phyloP scores from a whole-genome alignment of 225 moss, liverwort and hornwort species.

The Pseudisothecium myosuroides region DNA sequence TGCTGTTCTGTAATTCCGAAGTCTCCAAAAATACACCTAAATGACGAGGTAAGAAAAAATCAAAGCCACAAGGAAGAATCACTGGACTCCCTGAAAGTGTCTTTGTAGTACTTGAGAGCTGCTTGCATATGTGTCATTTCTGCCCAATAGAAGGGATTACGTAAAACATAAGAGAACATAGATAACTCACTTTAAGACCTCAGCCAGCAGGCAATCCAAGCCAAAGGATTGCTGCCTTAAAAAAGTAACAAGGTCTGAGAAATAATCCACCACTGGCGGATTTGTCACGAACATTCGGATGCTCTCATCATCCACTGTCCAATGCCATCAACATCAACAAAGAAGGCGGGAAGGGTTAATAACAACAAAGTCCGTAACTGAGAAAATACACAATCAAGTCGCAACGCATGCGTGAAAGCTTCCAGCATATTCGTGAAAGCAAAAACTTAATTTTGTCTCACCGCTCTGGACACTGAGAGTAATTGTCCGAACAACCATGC shows the following conservation, averaged over 20 bases:
- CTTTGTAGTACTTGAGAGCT: background rate
- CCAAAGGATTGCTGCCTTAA: constrained; percentile 91
- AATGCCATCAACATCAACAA: constrained; percentile 6
- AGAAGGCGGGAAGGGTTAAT: background rate
- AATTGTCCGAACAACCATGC: constrained; percentile 97
- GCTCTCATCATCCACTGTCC: constrained; percentile 83
- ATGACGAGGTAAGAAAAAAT: background rate
- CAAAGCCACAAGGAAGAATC: background rate
- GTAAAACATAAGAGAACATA: background rate
- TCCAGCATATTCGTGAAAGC: background rate
- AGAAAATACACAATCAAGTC: background rate
- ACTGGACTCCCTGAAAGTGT: background rate
- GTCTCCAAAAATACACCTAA: background rate
- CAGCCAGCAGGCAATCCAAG: constrained; percentile 74
- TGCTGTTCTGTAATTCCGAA: background rate
- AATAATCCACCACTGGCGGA: constrained; percentile 69
- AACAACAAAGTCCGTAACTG: background rate
- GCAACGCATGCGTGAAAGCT: background rate
- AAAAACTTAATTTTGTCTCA: constrained; percentile 11
- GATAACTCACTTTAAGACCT: constrained; percentile 67
- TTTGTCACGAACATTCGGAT: constrained; percentile 86
- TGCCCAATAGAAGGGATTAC: background rate
- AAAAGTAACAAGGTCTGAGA: constrained; percentile 75
- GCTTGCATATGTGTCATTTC: background rate
- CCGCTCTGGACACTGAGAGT: constrained; percentile 98